These are phyloP conservation scores for Ceratocystis smalleyi DNA, from an alignment of 2,329 filamentous ascomycete species.

Conservation along the genomic window DNA sequence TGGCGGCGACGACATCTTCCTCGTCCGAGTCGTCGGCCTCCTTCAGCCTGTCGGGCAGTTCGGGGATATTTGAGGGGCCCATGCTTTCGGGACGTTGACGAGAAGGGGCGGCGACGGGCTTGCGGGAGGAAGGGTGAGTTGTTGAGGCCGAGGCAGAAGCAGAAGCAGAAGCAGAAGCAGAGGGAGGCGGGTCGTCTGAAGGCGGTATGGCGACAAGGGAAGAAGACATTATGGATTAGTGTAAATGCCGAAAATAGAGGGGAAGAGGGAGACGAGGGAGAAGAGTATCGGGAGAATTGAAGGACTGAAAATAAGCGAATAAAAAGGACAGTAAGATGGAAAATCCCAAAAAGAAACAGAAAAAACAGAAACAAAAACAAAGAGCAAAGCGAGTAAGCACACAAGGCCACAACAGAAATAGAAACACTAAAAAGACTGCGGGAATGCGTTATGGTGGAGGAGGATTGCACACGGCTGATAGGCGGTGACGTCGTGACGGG, in stretches of 20 bases:
- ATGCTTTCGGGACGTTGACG: slow-evolving; percentile 10
- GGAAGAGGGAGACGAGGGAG: not conserved
- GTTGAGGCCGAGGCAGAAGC: not conserved
- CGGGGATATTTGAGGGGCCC: not conserved
- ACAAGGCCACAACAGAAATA: not conserved
- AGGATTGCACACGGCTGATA: not conserved
- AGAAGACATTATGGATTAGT: not conserved
- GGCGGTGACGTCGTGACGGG: not conserved
- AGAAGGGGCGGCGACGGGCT: not conserved
- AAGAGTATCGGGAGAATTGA: not conserved
- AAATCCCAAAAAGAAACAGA: not conserved
- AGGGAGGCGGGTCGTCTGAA: not conserved
- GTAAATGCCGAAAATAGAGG: not conserved
- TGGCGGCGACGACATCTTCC: slow-evolving; percentile 32
- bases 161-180: not conserved
- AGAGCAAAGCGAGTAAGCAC: not conserved
- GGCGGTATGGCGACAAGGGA: not conserved
- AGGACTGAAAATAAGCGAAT: not conserved
- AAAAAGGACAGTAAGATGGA: not conserved
- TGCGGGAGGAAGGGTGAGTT: not conserved
- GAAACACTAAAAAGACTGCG: not conserved
- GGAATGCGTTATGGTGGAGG: not conserved
- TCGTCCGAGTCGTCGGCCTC: slow-evolving; percentile 30
- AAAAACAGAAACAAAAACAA: not conserved
- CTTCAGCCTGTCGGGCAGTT: not conserved